Evolutionary conservation across 2,329 filamentous ascomycete genomes (phyloP).

Genomic region (Chaetomiaceae sp.): DNA sequence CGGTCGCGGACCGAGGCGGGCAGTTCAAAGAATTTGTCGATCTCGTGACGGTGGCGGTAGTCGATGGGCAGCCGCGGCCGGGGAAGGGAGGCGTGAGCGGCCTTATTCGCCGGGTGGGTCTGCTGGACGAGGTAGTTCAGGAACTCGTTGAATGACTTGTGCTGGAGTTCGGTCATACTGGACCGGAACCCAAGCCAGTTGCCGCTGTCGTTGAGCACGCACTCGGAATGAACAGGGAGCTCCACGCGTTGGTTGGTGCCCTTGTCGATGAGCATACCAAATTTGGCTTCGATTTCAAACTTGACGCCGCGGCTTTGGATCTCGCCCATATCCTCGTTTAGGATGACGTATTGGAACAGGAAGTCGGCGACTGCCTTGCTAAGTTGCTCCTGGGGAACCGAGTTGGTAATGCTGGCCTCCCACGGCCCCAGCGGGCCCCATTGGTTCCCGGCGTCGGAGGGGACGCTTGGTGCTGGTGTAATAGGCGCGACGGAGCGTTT

Average conservation of each 20-base stretch:
- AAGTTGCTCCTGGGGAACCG: conserved; percentile 68
- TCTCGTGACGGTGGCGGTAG: conserved; percentile 78
- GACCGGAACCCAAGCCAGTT: conserved; percentile 68
- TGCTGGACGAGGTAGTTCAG: conserved; percentile 66
- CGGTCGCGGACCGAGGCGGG: conserved; percentile 53
- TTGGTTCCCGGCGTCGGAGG: conserved; percentile 19
- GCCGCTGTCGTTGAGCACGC: conserved; percentile 58
- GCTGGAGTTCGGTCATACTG: conserved; percentile 82
- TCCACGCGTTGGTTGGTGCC: conserved; percentile 65
- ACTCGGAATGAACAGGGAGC: conserved; percentile 66
- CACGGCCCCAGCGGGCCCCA: conserved; percentile 48
- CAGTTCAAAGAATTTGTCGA: conserved; percentile 79
- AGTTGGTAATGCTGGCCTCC: conserved; percentile 65
- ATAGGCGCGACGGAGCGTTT: conserved; percentile 31
- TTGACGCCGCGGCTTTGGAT: conserved; percentile 62
- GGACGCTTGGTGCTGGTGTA: conserved; percentile 26
- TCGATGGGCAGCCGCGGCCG: conserved; percentile 58
- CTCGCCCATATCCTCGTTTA: conserved; percentile 61
- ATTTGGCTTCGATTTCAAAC: conserved; percentile 91
- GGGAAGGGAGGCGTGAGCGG: conserved; percentile 36
- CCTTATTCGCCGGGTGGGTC: conserved; percentile 51
- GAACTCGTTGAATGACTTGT: conserved; percentile 77
- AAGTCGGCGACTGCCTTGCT: conserved; percentile 77
- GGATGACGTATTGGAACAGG: conserved; percentile 66
- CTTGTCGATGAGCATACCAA: conserved; percentile 75